Evolutionary conservation across 495 filamentous ascomycete species (phyloP), one percentile per base, ranked within the genome.

Genomic region (Hyaloscypha bicolor): DNA sequence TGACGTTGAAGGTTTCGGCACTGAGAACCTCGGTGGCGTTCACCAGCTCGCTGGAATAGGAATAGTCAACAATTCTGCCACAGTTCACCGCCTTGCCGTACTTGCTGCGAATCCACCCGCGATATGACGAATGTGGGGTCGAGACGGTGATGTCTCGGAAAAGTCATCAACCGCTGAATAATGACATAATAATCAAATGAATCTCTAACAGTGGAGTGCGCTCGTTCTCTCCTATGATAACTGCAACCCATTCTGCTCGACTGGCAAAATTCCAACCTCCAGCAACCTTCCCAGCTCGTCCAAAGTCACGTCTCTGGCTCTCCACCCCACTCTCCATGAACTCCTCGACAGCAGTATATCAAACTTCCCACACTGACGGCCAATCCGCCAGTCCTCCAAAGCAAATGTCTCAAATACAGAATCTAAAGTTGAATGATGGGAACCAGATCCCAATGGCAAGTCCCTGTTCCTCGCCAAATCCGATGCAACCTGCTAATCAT

Each of bases 371-470:
- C 57, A 31, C 45, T 32, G 62, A 73, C 45, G 60, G 64, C 30
- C 62, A 67, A 8, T 68, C 69, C 55, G 75, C 69, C 19, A 62
- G 61, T 8, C 58, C 69, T 21, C 73, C 79, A 37, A 80, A 80
- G 68, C 77, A 80, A 70, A 39, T 73, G 37, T 51, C 57, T 31
- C 69, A 69, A 63, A 74, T 83, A 39, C 78, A 78, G 35, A 67
- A 42, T 74, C 37, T 90, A 60, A 88, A 89, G 70, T 80, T 95
- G 62, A 90, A 86, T 68, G 91, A 95, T 77, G 90, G 89, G 21
- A 87, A 85, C 55, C 82, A 85, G 30, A 88, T 95, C 32, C 92
- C 93, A 19, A 79, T 92, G 77, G 90, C 91, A 73, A 76, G 33
- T 45, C 22, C 21, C 21, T 48, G 22, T 25, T 48, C 29, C 12